Conservation (phyloP, 1,139 yeast genomes). For the Arxiozyma telluris region DNA sequence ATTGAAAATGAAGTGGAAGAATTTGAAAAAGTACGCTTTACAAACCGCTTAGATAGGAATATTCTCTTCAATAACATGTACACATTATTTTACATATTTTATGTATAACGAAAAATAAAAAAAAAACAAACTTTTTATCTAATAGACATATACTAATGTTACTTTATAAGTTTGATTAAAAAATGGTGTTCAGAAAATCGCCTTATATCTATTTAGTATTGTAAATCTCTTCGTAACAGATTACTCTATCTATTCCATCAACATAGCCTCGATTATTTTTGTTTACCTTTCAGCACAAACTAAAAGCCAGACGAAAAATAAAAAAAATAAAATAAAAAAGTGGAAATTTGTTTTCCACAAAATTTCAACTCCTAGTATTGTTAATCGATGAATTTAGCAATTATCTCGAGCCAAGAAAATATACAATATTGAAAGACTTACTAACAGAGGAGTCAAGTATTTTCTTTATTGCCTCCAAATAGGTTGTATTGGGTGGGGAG, state of each 20-base stretch:
- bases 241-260: not conserved
- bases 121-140: not conserved
- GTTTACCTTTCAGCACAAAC: not conserved
- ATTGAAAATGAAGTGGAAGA: not conserved
- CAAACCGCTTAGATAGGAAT: not conserved
- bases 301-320: no score
- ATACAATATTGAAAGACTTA: no score
- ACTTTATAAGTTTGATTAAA: not conserved
- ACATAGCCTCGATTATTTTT: not conserved
- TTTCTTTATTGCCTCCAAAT: no score
- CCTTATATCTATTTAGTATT: no score
- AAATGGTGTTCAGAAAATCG: not conserved
- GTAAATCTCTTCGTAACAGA: not conserved
- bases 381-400: not conserved
- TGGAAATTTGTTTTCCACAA: not conserved
- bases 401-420: no score
- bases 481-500: not conserved
- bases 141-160: not conserved
- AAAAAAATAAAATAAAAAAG: no score
- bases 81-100: not conserved
- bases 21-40: not conserved
- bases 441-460: not conserved
- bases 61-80: not conserved
- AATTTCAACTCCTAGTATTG: not conserved
- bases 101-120: not conserved